Percentiles rank a stretch among this genome's conserved stretches.
Conservation (phyloP, 228 moss, liverwort and hornwort species). For the Sphagnum magellanicum region DNA sequence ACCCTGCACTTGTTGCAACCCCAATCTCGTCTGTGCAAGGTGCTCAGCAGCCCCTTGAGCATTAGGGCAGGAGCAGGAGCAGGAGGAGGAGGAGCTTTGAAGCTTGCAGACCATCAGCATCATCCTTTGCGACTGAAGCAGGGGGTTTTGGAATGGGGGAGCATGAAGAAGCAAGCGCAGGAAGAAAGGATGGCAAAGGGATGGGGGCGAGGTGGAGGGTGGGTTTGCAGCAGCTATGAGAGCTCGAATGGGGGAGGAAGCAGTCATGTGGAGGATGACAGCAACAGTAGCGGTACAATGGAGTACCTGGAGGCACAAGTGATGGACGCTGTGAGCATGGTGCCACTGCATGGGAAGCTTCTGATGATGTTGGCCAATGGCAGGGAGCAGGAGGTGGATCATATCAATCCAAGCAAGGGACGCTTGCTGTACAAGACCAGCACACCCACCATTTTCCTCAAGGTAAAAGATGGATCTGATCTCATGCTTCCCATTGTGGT, state of each 20-base stretch:
- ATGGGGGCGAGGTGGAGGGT: not conserved
- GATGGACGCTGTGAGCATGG: constrained; percentile 64
- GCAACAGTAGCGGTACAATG: constrained; percentile 11
- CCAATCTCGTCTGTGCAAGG: too few relatives aligned
- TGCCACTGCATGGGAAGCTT: constrained; percentile 53
- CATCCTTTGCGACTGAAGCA: too few relatives aligned
- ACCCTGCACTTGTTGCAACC: too few relatives aligned
- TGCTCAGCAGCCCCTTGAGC: too few relatives aligned
- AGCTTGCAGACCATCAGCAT: too few relatives aligned
- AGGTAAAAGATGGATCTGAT: constrained; percentile 46
- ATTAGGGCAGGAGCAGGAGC: too few relatives aligned
- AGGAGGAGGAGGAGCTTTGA: too few relatives aligned
- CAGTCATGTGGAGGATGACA: constrained; percentile 48
- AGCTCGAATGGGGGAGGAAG: constrained; percentile 37
- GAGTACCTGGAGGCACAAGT: constrained; percentile 53
- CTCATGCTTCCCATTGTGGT: constrained; percentile 64
- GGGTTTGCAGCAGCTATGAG: constrained; percentile 34
- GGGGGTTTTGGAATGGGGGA: too few relatives aligned
- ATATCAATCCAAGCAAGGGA: constrained; percentile 57
- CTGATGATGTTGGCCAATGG: constrained; percentile 54
- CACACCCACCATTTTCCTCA: constrained; percentile 59
- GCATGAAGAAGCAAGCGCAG: too few relatives aligned
- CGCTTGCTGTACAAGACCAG: constrained; percentile 54
- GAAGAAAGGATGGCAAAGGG: not conserved
- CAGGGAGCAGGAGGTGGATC: constrained; percentile 64